phyloP scores from a whole-genome alignment of 306 rosid species.

The Trifolium subterraneum region DNA sequence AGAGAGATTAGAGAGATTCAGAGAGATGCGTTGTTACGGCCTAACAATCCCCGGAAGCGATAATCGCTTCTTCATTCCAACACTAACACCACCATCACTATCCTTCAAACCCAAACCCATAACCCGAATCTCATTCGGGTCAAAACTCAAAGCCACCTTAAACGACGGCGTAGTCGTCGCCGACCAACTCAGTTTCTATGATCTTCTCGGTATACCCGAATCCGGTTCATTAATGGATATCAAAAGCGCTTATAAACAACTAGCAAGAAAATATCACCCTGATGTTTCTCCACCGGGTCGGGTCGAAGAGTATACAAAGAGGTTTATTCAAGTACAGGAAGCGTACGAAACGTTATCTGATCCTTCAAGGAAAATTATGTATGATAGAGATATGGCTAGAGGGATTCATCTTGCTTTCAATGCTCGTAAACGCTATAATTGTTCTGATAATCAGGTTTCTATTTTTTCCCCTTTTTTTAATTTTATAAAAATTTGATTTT shows the following conservation, averaged over 20 bases:
- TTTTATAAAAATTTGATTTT: not conserved
- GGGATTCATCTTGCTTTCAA: conserved; percentile 80
- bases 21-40: conserved; percentile 61
- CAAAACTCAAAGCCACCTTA: conserved; percentile 48
- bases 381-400: conserved; percentile 73
- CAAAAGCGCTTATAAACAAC: conserved; percentile 85
- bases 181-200: conserved; percentile 61
- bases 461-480: not conserved
- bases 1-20: too few species aligned
- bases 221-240: conserved; percentile 72
- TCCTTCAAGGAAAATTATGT: conserved; percentile 65
- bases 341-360: conserved; percentile 91
- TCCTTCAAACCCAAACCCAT: conserved; percentile 30
- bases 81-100: conserved; percentile 19
- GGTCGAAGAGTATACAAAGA: conserved; percentile 75
- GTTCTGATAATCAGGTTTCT: conserved; percentile 53
- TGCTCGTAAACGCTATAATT: conserved; percentile 52
- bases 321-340: conserved; percentile 82
- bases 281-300: conserved; percentile 92
- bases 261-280: conserved; percentile 86
- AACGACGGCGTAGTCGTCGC: conserved; percentile 52
- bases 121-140: conserved; percentile 30
- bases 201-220: conserved; percentile 73
- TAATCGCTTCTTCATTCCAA: conserved; percentile 55
- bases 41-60: conserved; percentile 57